Evolutionary conservation across 345 rosid species (phyloP), one percentile per base, ranked within the genome.

Genomic region (Hevea brasiliensis): DNA sequence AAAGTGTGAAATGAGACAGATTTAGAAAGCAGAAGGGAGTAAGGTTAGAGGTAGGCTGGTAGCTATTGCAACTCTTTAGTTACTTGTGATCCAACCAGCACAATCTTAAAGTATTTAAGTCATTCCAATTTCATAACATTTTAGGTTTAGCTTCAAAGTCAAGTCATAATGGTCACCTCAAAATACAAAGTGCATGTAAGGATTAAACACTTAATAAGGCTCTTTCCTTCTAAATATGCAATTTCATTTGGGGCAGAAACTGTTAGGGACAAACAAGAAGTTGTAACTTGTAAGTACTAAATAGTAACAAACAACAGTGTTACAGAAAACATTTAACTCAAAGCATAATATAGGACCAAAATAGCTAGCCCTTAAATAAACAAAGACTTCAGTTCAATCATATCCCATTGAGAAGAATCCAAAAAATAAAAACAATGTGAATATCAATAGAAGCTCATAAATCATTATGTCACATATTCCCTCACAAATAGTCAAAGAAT

Each of bases 401-500:
- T n/a, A n/a, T n/a, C n/a, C n/a, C n/a, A n/a, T n/a, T 26, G 17
- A 11, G 3, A 57, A 9, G 35, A 24, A 26, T 57, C 2, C 0
- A 57, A 24, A 57, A 24, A 23, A 23, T 45, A 45, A 47, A 13
- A 14, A n/a, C 18, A 26, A n/a, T 21, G 27, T 23, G 10, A 2
- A 57, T 24, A 12, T 24, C 4, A 57, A 57, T 24, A 6, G 35
- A 32, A 57, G 35, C 61, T 57, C 8, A 24, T 24, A 11, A 8
- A 57, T 57, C 35, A 57, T 0, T 8, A 27, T 58, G 6, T 27
- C 37, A 58, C 3, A 27, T 56, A 58, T 27, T 42, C 51, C 23
- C 47, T 68, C 53, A 65, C 32, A n/a, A 53, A n/a, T 45, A 67
- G n/a, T 41, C 17, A 27, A 72, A 29, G 26, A 67, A 14, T 47